These are phyloP conservation scores for Lepiota brunneoincarnata DNA, from an alignment of 768 basidiomycete species.

Conservation along the genomic window DNA sequence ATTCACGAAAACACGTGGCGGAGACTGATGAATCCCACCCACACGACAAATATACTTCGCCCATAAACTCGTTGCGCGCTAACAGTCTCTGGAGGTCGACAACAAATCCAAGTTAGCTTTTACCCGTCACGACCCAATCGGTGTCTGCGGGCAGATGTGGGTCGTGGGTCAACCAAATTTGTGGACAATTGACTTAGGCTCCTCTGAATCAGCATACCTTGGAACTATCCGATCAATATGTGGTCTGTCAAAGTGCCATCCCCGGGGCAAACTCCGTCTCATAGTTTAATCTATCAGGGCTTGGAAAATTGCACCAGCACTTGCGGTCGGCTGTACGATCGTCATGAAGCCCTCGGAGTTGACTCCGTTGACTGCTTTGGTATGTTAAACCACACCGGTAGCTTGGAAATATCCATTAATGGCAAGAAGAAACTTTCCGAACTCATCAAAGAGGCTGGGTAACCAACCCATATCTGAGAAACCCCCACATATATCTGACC, in stretches of 20 bases:
- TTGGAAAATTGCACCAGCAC: slow-evolving; percentile 93
- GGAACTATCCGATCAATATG: slow-evolving; percentile 92
- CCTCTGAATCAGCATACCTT: slow-evolving; percentile 62
- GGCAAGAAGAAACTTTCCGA: slow-evolving; percentile 70
- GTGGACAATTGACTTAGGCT: slow-evolving; percentile 7
- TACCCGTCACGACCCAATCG: slow-evolving; percentile 86
- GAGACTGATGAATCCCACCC: neutral
- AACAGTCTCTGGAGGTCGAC: slow-evolving; percentile 75
- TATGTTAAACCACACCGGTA: slow-evolving; percentile 28
- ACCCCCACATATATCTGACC: slow-evolving; percentile 11
- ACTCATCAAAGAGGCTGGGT: slow-evolving; percentile 84
- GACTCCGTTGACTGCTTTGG: slow-evolving; percentile 80
- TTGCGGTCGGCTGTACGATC: slow-evolving; percentile 89
- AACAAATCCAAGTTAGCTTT: slow-evolving; percentile 80
- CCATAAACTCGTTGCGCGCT: neutral
- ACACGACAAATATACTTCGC: neutral
- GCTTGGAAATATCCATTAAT: slow-evolving; percentile 9
- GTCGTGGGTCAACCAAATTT: slow-evolving; percentile 15
- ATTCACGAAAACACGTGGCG: neutral
- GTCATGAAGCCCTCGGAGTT: slow-evolving; percentile 95
- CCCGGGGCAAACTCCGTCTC: neutral
- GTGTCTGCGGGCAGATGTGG: slow-evolving; percentile 93
- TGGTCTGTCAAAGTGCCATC: slow-evolving; percentile 41
- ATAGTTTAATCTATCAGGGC: slow-evolving; percentile 39
- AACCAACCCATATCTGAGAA: slow-evolving; percentile 18